phyloP scores from a whole-genome alignment of 768 basidiomycete species.

The Amanita molliuscula region DNA sequence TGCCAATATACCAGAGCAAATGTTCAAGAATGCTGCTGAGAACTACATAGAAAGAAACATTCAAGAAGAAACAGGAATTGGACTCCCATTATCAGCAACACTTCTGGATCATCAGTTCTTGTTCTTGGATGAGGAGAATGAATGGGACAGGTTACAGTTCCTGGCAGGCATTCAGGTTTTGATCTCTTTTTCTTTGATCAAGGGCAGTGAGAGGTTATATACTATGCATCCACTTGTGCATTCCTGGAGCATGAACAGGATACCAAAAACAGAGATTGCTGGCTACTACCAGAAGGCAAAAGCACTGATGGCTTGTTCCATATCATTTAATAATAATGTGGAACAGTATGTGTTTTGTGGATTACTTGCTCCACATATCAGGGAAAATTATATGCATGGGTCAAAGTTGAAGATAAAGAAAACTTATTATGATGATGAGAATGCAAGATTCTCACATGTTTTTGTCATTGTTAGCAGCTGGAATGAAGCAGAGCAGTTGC shows the following conservation, averaged over 20 bases:
- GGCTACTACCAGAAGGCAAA: neutral
- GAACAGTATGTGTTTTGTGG: neutral
- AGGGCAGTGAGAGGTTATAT: no score
- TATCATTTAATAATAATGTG: neutral
- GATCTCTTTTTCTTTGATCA: no score
- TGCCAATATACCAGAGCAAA: slow-evolving; percentile 8
- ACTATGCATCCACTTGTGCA: no score
- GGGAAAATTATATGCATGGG: neutral
- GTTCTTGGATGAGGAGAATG: no score
- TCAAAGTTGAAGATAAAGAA: neutral
- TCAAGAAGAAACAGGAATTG: neutral
- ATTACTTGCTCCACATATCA: slow-evolving; percentile 4
- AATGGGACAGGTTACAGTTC: slow-evolving; percentile 6
- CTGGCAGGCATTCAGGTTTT: no score
- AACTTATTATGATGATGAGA: neutral
- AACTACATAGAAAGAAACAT: neutral
- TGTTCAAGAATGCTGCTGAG: no score
- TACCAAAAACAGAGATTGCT: neutral
- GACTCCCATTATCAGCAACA: neutral
- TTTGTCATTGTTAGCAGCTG: neutral
- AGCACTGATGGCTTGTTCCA: neutral
- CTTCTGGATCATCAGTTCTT: slow-evolving; percentile 8
- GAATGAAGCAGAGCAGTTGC: neutral
- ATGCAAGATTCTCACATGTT: neutral
- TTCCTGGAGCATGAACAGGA: no score